Conservation (phyloP, 2,329 filamentous ascomycete genomes). For the Alternaria viburni region DNA sequence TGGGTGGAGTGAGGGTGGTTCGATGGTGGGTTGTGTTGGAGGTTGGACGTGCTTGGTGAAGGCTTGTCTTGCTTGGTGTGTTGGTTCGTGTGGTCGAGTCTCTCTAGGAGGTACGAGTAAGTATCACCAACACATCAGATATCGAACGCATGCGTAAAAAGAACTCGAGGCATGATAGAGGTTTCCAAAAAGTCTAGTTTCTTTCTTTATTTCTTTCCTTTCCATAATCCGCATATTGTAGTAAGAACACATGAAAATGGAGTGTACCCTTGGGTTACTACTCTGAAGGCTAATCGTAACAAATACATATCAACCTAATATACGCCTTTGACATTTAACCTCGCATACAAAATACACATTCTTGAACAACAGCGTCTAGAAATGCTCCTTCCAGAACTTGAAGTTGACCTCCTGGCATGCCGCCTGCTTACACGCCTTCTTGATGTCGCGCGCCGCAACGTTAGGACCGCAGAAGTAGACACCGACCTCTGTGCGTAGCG, state of each 20-base stretch:
- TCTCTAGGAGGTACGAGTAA: background rate
- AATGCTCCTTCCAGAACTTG: slow-evolving; percentile 98
- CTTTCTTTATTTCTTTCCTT: background rate
- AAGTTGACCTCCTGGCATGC: slow-evolving; percentile 83
- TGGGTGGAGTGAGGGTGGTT: slow-evolving; percentile 3
- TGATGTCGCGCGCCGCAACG: slow-evolving; percentile 79
- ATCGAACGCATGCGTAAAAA: background rate
- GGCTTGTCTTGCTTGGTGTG: background rate
- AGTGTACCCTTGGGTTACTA: slow-evolving; percentile 9
- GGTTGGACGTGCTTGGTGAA: background rate
- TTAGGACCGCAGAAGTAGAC: slow-evolving; percentile 98
- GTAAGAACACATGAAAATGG: slow-evolving; percentile 3
- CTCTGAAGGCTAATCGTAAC: slow-evolving; percentile 7
- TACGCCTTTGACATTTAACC: background rate
- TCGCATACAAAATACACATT: background rate
- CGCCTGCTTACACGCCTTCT: slow-evolving; percentile 76
- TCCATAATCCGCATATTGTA: background rate
- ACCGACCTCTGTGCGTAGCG: slow-evolving; percentile 82
- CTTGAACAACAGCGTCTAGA: slow-evolving; percentile 40
- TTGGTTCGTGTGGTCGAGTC: background rate
- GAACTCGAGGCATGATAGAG: background rate
- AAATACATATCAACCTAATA: slow-evolving; percentile 3
- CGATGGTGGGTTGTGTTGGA: background rate
- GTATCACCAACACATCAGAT: background rate
- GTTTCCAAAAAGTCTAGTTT: background rate